Evolutionary conservation across 129 eudicot species (phyloP).

Genomic region (Sambucus nigra): DNA sequence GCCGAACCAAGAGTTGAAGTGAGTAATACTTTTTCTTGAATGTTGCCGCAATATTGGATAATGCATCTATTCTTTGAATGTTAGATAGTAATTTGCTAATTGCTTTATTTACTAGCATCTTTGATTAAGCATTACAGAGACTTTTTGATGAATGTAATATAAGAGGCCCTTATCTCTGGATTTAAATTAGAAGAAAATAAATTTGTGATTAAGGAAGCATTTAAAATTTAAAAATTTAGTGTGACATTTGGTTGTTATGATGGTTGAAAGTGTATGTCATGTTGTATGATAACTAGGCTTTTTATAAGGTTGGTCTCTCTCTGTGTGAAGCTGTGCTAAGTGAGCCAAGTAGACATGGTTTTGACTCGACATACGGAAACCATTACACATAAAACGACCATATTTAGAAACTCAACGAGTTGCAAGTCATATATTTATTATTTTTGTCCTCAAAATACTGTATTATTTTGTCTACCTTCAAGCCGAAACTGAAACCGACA

Average conservation of each 20-base stretch:
- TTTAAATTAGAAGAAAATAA: no score
- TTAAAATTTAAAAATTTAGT: neutral
- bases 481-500: no score
- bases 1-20: conserved; percentile 85
- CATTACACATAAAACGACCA: no score
- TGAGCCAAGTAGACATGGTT: no score
- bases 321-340: no score
- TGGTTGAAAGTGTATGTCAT: neutral
- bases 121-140: neutral
- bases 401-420: no score
- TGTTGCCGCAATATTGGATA: neutral
- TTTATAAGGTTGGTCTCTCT: neutral
- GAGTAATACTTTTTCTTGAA: conserved; percentile 12
- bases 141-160: neutral
- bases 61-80: neutral
- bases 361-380: no score
- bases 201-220: neutral
- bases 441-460: no score
- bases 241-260: neutral
- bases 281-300: no score
- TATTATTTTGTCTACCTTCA: no score
- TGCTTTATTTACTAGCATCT: neutral
- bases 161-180: neutral
- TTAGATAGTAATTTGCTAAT: no score
- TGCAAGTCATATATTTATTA: no score